Conservation (phyloP, 2,329 filamentous ascomycete species). For the Fusarium neocosmosporiellum region DNA sequence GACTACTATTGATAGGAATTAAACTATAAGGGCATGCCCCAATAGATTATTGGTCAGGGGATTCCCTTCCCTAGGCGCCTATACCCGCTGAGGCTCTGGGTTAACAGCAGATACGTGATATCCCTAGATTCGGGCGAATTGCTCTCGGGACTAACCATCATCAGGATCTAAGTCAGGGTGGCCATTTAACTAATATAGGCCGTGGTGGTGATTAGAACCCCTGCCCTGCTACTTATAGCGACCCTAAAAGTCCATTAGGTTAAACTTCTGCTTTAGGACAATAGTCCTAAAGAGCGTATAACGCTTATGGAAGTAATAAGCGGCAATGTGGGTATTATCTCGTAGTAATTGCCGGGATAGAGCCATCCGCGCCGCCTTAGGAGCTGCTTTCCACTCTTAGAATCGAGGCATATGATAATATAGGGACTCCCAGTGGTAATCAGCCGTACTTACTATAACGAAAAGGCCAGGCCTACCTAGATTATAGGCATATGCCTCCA, state of each 20-base stretch:
- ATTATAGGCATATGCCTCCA: not conserved
- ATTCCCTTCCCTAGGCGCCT: too few relatives aligned
- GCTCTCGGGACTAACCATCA: too few relatives aligned
- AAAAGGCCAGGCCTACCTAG: not conserved
- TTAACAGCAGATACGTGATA: too few relatives aligned
- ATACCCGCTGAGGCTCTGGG: too few relatives aligned
- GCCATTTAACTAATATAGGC: too few relatives aligned
- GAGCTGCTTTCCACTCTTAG: too few relatives aligned
- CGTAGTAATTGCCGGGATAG: not conserved
- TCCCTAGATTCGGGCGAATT: too few relatives aligned
- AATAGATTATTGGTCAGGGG: too few relatives aligned
- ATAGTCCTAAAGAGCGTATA: conserved; percentile 2
- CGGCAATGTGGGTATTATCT: not conserved
- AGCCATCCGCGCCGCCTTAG: not conserved
- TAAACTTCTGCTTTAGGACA: not conserved
- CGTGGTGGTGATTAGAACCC: not conserved
- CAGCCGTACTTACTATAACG: not conserved
- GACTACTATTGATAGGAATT: too few relatives aligned
- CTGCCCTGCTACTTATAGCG: not conserved
- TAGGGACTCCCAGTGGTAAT: not conserved
- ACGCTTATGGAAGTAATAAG: conserved; percentile 1
- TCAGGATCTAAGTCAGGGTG: too few relatives aligned
- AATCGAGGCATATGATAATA: not conserved
- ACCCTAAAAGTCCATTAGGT: not conserved
- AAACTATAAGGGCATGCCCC: too few relatives aligned